These are phyloP conservation scores for Chaetomiaceae sp. DNA, from an alignment of 2,329 filamentous ascomycete species.

Conservation along the genomic window DNA sequence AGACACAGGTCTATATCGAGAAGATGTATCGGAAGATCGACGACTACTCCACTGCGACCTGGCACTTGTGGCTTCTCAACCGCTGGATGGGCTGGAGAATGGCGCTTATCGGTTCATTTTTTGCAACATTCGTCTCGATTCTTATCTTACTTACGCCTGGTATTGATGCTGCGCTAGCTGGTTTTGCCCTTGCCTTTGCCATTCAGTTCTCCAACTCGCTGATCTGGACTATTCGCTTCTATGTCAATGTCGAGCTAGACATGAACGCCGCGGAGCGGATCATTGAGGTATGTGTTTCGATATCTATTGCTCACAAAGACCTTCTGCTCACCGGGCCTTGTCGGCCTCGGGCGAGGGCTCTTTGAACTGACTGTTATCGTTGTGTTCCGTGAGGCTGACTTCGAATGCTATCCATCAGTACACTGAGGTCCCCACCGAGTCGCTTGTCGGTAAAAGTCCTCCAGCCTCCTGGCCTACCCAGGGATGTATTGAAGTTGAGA, in stretches of 20 bases:
- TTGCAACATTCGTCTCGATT: slow-evolving; percentile 60
- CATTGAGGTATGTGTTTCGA: slow-evolving; percentile 46
- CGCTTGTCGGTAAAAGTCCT: slow-evolving; percentile 55
- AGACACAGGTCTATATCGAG: slow-evolving; percentile 60
- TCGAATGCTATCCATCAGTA: slow-evolving; percentile 40
- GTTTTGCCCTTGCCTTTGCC: slow-evolving; percentile 70
- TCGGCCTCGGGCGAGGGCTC: too few relatives aligned
- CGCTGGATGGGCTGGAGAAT: slow-evolving; percentile 74
- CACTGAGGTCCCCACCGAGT: slow-evolving; percentile 62
- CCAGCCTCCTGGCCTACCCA: slow-evolving; percentile 72
- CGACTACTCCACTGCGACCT: slow-evolving; percentile 59
- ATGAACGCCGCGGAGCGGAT: slow-evolving; percentile 78
- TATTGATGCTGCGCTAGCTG: slow-evolving; percentile 66
- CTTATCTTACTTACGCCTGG: slow-evolving; percentile 57
- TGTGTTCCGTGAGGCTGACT: too few relatives aligned
- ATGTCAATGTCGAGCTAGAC: slow-evolving; percentile 67
- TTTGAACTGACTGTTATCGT: too few relatives aligned
- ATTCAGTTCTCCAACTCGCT: slow-evolving; percentile 63
- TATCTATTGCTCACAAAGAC: background rate
- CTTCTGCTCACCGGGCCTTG: too few relatives aligned
- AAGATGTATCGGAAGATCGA: slow-evolving; percentile 70
- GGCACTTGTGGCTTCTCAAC: slow-evolving; percentile 68
- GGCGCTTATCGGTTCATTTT: slow-evolving; percentile 65
- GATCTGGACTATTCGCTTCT: slow-evolving; percentile 62
- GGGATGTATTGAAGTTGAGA: slow-evolving; percentile 68